Evolutionary conservation across 75 land plant species (phyloP), one percentile per base, ranked within the genome.

Genomic region (Sequoia sempervirens): DNA sequence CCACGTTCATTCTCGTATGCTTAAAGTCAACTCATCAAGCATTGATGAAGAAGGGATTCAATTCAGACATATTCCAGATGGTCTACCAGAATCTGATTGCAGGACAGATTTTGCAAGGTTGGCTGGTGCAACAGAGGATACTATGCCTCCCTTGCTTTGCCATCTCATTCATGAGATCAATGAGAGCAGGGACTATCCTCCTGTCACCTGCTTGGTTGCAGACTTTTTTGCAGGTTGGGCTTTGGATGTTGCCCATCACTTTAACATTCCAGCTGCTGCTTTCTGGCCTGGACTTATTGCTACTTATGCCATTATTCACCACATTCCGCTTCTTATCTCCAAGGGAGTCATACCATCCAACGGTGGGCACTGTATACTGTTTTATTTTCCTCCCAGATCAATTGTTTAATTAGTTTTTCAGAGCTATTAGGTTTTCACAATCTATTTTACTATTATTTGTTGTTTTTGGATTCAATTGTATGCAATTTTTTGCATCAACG

Each of bases 221-320:
- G 82, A 81, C 28, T 81, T 81, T 52, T 81, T 81, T 81, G 82
- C 82, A 54, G 46, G 52, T 9, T 46, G 82, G 82, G 56, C 82
- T 10, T 36, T 81, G 40, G 82, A 81, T 13, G 82, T 81, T 14
- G 82, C 82, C 2, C 26, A 36, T 9, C 40, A 81, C 0, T 81
- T 50, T 9, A 5, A 53, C 32, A 81, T 81, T 52, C 37, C 32
- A 4, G 64, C 82, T 28, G 61, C 82, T 36, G 61, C 40, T 81
- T 81, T 81, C 54, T 81, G 82, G 82, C 82, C 82, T 10, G 82
- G 61, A 1, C 40, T 52, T 17, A 8, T 81, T 52, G 82, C 82
- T 53, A 54, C 82, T 9, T 81, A 81, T 46, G 82, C 82, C 41
- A 30, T 81, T 54, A 81, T 81, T 81, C 64, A 81, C 32, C 82